These are phyloP conservation scores for Colletotrichum truncatum DNA, from an alignment of 2,329 filamentous ascomycete genomes.

Conservation along the genomic window DNA sequence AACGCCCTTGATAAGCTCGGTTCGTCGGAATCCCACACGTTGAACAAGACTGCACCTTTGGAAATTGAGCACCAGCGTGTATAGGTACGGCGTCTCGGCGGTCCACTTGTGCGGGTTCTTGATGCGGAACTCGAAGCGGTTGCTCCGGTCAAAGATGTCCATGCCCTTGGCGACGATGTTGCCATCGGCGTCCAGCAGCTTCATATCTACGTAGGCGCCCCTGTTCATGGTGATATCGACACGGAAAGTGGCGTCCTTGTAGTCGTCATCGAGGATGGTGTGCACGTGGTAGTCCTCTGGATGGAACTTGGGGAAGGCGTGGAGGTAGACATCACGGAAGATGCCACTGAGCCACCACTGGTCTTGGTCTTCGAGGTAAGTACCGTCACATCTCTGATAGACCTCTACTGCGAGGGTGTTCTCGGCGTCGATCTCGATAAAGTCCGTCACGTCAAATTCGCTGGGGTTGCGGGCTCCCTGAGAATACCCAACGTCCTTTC, in stretches of 20 bases:
- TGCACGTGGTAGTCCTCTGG: constrained; percentile 66
- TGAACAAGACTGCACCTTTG: constrained; percentile 55
- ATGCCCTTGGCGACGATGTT: constrained; percentile 38
- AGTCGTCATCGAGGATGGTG: constrained; percentile 64
- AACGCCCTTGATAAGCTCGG: constrained; percentile 68
- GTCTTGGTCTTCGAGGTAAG: constrained; percentile 77
- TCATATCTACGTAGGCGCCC: constrained; percentile 39
- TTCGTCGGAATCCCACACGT: constrained; percentile 69
- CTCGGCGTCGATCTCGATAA: constrained; percentile 51
- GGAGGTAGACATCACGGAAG: constrained; percentile 74
- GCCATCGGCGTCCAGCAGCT: constrained; percentile 45
- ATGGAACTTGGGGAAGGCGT: constrained; percentile 65
- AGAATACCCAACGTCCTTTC: constrained; percentile 72
- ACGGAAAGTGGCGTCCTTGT: constrained; percentile 60
- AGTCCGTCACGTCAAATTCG: constrained; percentile 74
- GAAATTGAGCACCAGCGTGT: constrained; percentile 55
- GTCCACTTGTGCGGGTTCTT: constrained; percentile 71
- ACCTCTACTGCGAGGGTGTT: constrained; percentile 74
- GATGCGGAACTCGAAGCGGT: constrained; percentile 52
- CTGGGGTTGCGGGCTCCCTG: constrained; percentile 78
- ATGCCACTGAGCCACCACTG: constrained; percentile 76
- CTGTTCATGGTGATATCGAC: constrained; percentile 56
- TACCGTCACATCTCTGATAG: constrained; percentile 77
- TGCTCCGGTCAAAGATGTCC: constrained; percentile 44
- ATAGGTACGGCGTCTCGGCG: constrained; percentile 72